Evolutionary conservation across 345 rosid genomes (phyloP).

Genomic region (Streptanthus diversifolius): DNA sequence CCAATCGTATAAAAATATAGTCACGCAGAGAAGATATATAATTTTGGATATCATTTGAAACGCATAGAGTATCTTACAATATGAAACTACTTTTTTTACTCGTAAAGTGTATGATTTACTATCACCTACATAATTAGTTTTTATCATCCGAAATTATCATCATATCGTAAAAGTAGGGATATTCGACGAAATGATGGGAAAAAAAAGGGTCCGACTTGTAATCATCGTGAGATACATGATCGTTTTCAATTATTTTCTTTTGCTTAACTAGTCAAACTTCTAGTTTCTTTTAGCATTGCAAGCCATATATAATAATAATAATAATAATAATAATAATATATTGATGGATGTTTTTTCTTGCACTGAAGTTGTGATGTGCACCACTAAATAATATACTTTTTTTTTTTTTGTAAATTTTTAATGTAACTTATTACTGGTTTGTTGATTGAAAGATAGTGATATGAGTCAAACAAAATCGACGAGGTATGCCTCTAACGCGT

Average conservation of each 20-base stretch:
- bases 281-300: background rate
- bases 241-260: background rate
- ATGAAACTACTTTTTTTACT: too few relatives aligned
- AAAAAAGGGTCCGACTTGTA: background rate
- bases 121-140: too few relatives aligned
- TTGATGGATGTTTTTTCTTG: constrained; percentile 10
- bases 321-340: constrained; percentile 11
- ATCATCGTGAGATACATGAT: constrained; percentile 11
- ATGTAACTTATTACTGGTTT: background rate
- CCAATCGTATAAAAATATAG: too few relatives aligned
- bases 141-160: background rate
- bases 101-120: background rate
- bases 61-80: background rate
- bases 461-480: background rate
- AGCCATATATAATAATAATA: constrained; percentile 13
- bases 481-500: constrained; percentile 6
- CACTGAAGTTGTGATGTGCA: background rate
- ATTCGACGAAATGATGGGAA: background rate
- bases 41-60: too few relatives aligned
- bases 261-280: constrained; percentile 19
- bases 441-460: background rate
- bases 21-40: too few relatives aligned
- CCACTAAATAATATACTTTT: background rate
- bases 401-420: background rate
- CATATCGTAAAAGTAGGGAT: background rate